Conservation (phyloP, 495 filamentous ascomycete genomes). For the Staphylotrichum longicolle region DNA sequence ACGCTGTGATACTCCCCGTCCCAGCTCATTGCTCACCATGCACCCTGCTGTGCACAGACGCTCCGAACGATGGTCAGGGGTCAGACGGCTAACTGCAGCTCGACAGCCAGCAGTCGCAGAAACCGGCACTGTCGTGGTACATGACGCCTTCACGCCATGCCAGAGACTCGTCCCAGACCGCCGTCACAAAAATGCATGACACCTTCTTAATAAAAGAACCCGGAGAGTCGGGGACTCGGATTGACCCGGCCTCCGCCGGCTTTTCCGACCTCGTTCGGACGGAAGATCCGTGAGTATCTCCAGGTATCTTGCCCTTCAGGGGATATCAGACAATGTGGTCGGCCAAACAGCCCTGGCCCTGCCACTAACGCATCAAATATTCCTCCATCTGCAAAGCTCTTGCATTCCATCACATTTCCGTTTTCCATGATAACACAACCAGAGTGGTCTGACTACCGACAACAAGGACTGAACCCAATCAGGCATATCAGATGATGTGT, state of each 20-base stretch:
- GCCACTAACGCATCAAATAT: too few relatives aligned
- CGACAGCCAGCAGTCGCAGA: background rate
- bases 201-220: too few relatives aligned
- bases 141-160: background rate
- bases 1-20: background rate
- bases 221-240: too few relatives aligned
- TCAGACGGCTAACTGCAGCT: too few relatives aligned
- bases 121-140: conserved; percentile 1
- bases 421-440: background rate
- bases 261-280: too few relatives aligned
- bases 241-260: too few relatives aligned
- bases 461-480: too few relatives aligned
- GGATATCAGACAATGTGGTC: too few relatives aligned
- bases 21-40: background rate
- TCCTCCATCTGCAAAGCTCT: background rate
- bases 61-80: too few relatives aligned
- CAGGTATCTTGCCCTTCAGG: too few relatives aligned
- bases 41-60: background rate
- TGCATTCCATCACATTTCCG: conserved; percentile 7
- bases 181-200: background rate
- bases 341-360: too few relatives aligned
- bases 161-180: background rate
- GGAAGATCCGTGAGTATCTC: too few relatives aligned
- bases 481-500: conserved; percentile 8
- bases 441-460: background rate